phyloP scores from a whole-genome alignment of 805 yeast species.

The Kluyveromyces wickerhamii region DNA sequence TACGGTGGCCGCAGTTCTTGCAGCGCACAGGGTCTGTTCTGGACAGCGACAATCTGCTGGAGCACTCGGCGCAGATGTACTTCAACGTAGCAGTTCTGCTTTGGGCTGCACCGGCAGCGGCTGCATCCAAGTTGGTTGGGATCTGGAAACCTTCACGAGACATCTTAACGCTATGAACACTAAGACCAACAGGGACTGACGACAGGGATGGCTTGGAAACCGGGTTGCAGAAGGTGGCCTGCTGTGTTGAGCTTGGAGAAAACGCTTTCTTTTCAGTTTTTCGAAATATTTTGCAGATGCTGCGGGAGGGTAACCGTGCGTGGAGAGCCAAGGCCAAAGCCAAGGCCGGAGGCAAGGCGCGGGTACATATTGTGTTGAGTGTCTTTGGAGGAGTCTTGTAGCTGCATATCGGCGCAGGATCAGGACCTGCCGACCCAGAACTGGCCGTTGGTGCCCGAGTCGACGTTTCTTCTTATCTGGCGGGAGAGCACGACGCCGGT shows the following conservation, averaged over 20 bases:
- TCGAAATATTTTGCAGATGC: too few species aligned
- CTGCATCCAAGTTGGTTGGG: conserved; percentile 75
- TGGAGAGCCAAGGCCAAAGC: too few species aligned
- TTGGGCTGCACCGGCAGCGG: conserved; percentile 70
- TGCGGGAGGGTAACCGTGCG: too few species aligned
- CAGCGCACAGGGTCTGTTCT: conserved; percentile 97
- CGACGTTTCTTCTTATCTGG: conserved; percentile 34
- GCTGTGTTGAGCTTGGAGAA: too few species aligned
- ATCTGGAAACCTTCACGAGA: conserved; percentile 83
- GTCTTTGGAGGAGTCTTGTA: too few species aligned
- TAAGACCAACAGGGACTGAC: too few species aligned
- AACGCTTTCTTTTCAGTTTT: too few species aligned
- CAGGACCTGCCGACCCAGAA: conserved; percentile 27
- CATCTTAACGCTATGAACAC: too few species aligned
- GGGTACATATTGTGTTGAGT: too few species aligned
- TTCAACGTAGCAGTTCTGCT: conserved; percentile 76
- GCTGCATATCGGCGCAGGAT: neutral
- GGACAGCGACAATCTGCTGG: conserved; percentile 75
- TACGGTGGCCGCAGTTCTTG: conserved; percentile 98
- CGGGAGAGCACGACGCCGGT: conserved; percentile 35
- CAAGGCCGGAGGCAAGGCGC: too few species aligned
- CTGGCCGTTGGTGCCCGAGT: conserved; percentile 35
- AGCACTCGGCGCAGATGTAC: conserved; percentile 95
- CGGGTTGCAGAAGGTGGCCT: too few species aligned
- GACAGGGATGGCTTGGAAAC: too few species aligned